These are phyloP conservation scores for Pseudocercospora fuligena DNA, from an alignment of 2,329 filamentous ascomycete genomes.

Conservation along the genomic window DNA sequence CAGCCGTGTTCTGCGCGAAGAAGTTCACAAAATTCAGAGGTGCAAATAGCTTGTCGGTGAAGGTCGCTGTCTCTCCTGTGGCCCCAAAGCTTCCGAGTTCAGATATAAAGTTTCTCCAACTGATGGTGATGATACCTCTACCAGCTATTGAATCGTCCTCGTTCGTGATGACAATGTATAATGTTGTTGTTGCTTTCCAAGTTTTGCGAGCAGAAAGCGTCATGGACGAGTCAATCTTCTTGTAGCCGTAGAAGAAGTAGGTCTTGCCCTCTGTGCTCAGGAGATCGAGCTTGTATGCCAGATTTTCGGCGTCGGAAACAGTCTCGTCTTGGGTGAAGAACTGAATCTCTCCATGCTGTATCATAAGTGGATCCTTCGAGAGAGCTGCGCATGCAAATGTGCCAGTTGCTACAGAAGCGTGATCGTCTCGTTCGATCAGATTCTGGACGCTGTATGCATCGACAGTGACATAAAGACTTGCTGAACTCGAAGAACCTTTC, in stretches of 20 bases:
- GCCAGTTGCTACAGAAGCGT: not conserved
- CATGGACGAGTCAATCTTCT: not conserved
- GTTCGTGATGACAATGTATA: not conserved
- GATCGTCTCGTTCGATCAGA: constrained; percentile 1
- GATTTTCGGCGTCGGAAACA: constrained; percentile 1
- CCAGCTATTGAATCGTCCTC: not conserved
- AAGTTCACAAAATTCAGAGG: not conserved
- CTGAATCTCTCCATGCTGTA: not conserved
- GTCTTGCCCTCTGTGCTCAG: not conserved
- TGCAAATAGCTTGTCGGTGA: not conserved
- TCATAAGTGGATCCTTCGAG: not conserved
- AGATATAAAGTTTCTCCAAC: not conserved
- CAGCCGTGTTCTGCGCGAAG: constrained; percentile 1
- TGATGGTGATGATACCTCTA: not conserved
- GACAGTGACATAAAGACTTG: not conserved
- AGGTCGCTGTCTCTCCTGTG: not conserved
- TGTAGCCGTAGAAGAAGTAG: constrained; percentile 3
- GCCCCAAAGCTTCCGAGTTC: not conserved
- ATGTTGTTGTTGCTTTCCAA: constrained; percentile 1
- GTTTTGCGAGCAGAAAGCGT: not conserved
- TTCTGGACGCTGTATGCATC: not conserved
- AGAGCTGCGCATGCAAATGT: constrained; percentile 1
- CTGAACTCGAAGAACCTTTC: not conserved
- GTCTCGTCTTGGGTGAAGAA: constrained; percentile 6
- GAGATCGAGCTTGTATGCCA: not conserved